A percentile compares a stretch with the other conserved stretches of the same genome.
These are phyloP conservation scores for Coelastrella sp. DNA, from an alignment of 139 green algal genomes.

Conservation along the genomic window DNA sequence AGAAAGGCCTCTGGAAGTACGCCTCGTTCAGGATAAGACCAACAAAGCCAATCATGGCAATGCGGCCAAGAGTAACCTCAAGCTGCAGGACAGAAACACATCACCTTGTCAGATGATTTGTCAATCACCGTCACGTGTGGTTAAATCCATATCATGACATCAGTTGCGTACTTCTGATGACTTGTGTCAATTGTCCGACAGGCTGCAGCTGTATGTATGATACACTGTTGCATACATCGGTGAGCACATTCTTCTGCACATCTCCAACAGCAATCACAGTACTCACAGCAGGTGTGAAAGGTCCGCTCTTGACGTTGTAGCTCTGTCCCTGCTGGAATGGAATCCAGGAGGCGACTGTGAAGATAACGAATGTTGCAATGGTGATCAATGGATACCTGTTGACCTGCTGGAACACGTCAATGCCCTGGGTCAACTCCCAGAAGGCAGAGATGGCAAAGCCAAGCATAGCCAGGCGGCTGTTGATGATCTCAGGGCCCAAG, in stretches of 20 bases:
- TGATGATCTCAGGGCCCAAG: slow-evolving; percentile 45
- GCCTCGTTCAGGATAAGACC: slow-evolving; percentile 57
- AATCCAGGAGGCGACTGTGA: slow-evolving; percentile 57
- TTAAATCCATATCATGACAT: not conserved
- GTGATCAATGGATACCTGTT: slow-evolving; percentile 39
- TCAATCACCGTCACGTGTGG: not conserved
- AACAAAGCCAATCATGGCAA: slow-evolving; percentile 64
- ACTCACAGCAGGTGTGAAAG: slow-evolving; percentile 47
- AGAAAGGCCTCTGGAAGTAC: slow-evolving; percentile 51
- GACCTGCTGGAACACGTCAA: slow-evolving; percentile 45
- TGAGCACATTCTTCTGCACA: not conserved
- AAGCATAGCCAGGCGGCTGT: slow-evolving; percentile 46
- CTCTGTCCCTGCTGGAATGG: slow-evolving; percentile 56
- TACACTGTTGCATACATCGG: not conserved
- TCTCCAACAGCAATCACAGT: too few relatives aligned
- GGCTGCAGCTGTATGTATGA: not conserved
- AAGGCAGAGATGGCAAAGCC: slow-evolving; percentile 45
- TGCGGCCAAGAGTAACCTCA: slow-evolving; percentile 58
- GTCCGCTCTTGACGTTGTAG: slow-evolving; percentile 55
- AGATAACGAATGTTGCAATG: slow-evolving; percentile 43
- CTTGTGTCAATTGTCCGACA: not conserved
- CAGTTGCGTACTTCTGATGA: not conserved
- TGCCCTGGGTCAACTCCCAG: slow-evolving; percentile 46
- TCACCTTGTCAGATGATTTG: not conserved
- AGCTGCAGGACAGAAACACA: slow-evolving; percentile 12